These are phyloP conservation scores for Leccinum olivaceopallidum DNA, from an alignment of 768 basidiomycete species.

Conservation along the genomic window DNA sequence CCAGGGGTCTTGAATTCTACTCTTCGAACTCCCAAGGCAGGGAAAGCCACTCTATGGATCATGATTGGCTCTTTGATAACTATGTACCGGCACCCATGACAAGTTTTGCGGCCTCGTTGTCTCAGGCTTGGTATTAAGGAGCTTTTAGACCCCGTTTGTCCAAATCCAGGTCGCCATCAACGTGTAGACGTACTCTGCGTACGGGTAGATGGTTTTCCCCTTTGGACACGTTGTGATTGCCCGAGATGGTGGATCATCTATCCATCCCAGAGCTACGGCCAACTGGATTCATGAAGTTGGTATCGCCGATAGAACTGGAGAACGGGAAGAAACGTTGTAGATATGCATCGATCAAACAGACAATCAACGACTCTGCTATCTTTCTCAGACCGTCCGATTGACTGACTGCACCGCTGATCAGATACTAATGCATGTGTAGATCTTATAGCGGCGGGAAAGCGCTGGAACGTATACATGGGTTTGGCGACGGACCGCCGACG, in stretches of 20 bases:
- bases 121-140: not conserved
- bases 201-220: slow-evolving; percentile 1
- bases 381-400: not conserved
- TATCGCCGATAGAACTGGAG: not conserved
- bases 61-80: not conserved
- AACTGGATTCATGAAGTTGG: not conserved
- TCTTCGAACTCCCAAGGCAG: slow-evolving; percentile 8
- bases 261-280: slow-evolving; percentile 2
- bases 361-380: not conserved
- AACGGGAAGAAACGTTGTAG: not conserved
- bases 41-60: not conserved
- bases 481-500: not conserved
- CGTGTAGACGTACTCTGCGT: slow-evolving; percentile 15
- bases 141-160: not conserved
- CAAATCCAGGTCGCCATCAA: not conserved
- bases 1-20: slow-evolving; percentile 3
- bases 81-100: not conserved
- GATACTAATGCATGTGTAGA: slow-evolving; percentile 1
- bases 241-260: not conserved
- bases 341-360: slow-evolving; percentile 2
- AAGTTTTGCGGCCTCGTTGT: not conserved
- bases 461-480: not conserved
- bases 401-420: slow-evolving; percentile 2
- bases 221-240: not conserved
- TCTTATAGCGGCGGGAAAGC: not conserved